These are phyloP conservation scores for Fusarium kyushuense DNA, from an alignment of 2,329 filamentous ascomycete genomes.

Conservation along the genomic window DNA sequence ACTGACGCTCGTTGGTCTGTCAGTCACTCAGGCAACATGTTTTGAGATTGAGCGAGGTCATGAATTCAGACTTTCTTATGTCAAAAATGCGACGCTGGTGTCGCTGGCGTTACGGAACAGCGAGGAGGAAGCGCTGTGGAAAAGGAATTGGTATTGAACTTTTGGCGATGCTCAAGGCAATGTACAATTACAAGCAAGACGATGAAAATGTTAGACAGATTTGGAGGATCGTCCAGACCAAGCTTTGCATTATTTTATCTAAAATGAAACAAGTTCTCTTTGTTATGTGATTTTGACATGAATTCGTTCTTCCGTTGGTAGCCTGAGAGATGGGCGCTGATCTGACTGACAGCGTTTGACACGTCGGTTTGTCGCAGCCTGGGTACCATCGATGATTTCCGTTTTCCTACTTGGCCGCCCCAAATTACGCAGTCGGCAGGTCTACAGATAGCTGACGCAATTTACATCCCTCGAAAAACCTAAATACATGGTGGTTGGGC, in stretches of 20 bases:
- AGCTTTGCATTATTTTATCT: constrained; percentile 8
- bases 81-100: constrained; percentile 42
- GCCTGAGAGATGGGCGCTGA: constrained; percentile 1
- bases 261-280: neutral
- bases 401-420: constrained; percentile 15
- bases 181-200: constrained; percentile 33
- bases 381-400: constrained; percentile 9
- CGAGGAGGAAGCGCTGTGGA: constrained; percentile 34
- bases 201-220: constrained; percentile 26
- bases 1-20: constrained; percentile 29
- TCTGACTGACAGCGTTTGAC: neutral
- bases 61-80: constrained; percentile 21
- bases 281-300: neutral
- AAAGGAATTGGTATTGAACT: constrained; percentile 29
- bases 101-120: constrained; percentile 49
- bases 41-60: constrained; percentile 30
- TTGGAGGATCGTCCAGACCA: constrained; percentile 15
- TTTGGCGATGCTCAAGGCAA: constrained; percentile 21
- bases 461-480: constrained; percentile 23
- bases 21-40: constrained; percentile 12
- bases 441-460: constrained; percentile 26
- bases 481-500: constrained; percentile 23
- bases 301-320: constrained; percentile 1
- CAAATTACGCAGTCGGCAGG: constrained; percentile 11
- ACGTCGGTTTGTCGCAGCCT: constrained; percentile 31